Conservation (phyloP, 2,329 filamentous ascomycete genomes). For the Botrytis medusae region DNA sequence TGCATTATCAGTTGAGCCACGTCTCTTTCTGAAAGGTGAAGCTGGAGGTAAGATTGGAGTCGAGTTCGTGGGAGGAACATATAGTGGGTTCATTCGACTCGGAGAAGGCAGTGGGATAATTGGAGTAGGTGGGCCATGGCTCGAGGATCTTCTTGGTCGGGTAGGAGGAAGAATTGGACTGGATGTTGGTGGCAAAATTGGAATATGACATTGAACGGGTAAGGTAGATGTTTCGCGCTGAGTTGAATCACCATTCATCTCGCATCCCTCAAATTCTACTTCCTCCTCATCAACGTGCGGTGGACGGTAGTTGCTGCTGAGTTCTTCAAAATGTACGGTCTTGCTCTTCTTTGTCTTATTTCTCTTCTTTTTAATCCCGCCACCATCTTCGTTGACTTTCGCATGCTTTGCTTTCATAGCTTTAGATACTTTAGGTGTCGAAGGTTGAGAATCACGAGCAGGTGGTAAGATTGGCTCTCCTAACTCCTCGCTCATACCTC, state of each 20-base stretch:
- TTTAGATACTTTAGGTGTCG: neutral
- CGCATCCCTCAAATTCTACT: neutral
- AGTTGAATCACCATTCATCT: neutral
- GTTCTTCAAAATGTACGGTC: neutral
- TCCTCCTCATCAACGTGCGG: neutral
- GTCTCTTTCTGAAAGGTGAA: slow-evolving; percentile 10
- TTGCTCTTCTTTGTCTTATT: neutral
- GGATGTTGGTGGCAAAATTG: neutral
- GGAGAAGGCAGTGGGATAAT: slow-evolving; percentile 8
- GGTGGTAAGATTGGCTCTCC: slow-evolving; percentile 2
- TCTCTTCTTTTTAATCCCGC: neutral
- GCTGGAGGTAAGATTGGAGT: slow-evolving; percentile 13
- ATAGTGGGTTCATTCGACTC: neutral
- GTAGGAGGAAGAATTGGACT: neutral
- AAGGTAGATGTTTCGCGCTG: neutral
- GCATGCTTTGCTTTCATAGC: neutral
- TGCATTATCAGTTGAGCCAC: neutral
- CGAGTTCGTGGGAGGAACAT: neutral
- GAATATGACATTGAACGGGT: neutral
- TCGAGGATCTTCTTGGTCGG: neutral
- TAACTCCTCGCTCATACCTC: neutral
- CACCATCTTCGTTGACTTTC: neutral
- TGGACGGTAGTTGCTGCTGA: neutral
- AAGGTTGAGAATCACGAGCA: neutral
- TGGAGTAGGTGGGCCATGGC: neutral